Percentiles rank a stretch among this genome's conserved stretches.
These are phyloP conservation scores for Metschnikowia gelsemii DNA, from an alignment of 805 yeast genomes.

Conservation along the genomic window DNA sequence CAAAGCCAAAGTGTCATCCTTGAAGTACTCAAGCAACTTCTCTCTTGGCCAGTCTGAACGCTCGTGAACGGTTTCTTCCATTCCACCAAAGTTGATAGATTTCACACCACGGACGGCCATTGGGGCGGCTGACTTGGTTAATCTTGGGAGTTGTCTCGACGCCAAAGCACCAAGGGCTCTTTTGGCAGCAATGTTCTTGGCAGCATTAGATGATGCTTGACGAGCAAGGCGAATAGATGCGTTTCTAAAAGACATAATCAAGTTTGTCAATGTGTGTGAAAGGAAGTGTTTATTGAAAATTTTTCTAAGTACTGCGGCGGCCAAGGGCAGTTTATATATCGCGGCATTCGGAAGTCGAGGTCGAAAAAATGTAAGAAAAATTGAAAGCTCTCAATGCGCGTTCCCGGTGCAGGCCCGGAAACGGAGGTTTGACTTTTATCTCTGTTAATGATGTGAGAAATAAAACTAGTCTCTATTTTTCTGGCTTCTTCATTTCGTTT, in stretches of 20 bases:
- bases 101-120: slow-evolving; percentile 84
- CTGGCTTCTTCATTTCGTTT: not conserved
- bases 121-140: slow-evolving; percentile 40
- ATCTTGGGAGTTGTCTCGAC: slow-evolving; percentile 42
- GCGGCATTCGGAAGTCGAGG: slow-evolving; percentile 8
- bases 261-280: slow-evolving; percentile 6
- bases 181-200: slow-evolving; percentile 51
- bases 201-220: slow-evolving; percentile 43
- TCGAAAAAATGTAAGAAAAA: slow-evolving; percentile 9
- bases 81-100: slow-evolving; percentile 96
- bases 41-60: slow-evolving; percentile 99
- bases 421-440: slow-evolving; percentile 6
- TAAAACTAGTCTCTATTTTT: not conserved
- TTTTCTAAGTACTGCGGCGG: slow-evolving; percentile 1
- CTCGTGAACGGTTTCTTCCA: slow-evolving; percentile 93
- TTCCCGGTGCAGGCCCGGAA: slow-evolving; percentile 21
- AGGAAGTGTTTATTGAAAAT: slow-evolving; percentile 6
- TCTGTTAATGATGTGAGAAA: not conserved
- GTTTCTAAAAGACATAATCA: slow-evolving; percentile 45
- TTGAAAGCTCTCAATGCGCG: slow-evolving; percentile 1
- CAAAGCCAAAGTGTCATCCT: slow-evolving; percentile 94
- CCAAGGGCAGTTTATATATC: slow-evolving; percentile 11
- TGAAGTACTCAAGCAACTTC: slow-evolving; percentile 93
- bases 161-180: slow-evolving; percentile 64
- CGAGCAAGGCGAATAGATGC: slow-evolving; percentile 47